Percentiles rank a stretch among this genome's conserved stretches.
Evolutionary conservation across 1,284 basidiomycete genomes (phyloP).

Genomic region (Cystobasidium slooffiae): DNA sequence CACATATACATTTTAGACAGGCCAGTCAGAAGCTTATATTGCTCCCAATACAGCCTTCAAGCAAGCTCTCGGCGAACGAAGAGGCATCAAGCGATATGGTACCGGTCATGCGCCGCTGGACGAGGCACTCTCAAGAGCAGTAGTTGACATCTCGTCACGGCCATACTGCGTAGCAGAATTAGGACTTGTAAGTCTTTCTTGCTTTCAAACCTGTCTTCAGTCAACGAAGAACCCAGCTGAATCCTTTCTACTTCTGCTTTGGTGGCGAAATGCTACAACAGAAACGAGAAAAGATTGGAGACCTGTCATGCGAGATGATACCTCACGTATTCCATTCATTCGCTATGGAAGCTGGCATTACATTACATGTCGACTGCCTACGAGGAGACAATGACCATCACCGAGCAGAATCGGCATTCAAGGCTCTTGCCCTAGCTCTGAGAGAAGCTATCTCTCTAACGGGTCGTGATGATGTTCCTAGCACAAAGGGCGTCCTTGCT

Average conservation of each 20-base stretch:
- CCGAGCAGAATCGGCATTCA: conserved; percentile 60
- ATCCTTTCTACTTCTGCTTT: conserved; percentile 56
- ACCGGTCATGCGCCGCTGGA: conserved; percentile 96
- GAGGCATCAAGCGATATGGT: conserved; percentile 93
- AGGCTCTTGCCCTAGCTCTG: conserved; percentile 68
- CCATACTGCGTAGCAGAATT: conserved; percentile 94
- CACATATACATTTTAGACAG: conserved; percentile 59
- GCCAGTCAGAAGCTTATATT: conserved; percentile 81
- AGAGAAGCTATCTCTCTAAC: conserved; percentile 89
- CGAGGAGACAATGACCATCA: conserved; percentile 98
- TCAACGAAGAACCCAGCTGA: neutral
- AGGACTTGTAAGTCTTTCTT: conserved; percentile 47
- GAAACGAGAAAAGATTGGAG: conserved; percentile 94
- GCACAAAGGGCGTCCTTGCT: conserved; percentile 84
- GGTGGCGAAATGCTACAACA: conserved; percentile 56
- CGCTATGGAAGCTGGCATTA: conserved; percentile 85
- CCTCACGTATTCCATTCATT: conserved; percentile 93
- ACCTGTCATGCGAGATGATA: conserved; percentile 86
- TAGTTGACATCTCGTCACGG: conserved; percentile 96
- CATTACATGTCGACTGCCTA: conserved; percentile 90
- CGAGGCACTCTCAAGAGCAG: conserved; percentile 93
- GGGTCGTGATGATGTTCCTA: conserved; percentile 88
- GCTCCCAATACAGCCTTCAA: conserved; percentile 81
- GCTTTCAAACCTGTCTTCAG: neutral
- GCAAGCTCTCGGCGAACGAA: conserved; percentile 89